These are phyloP conservation scores for Chenopodium album DNA, from an alignment of 148 eudicot species.

Conservation along the genomic window DNA sequence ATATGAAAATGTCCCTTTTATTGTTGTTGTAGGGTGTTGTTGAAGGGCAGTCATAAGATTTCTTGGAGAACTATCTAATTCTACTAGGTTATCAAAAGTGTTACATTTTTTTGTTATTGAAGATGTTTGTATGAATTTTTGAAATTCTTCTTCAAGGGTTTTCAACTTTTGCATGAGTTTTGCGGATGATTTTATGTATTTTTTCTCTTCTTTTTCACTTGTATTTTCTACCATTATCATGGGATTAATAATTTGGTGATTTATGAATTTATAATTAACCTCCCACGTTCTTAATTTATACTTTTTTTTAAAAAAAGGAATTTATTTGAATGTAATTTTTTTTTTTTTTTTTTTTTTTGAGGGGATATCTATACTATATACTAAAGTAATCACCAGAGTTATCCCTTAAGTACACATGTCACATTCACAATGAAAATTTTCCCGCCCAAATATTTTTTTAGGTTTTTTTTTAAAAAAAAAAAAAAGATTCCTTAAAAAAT, in stretches of 20 bases:
- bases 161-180: conserved; percentile 16
- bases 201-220: conserved; percentile 12
- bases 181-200: conserved; percentile 9
- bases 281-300: neutral
- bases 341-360: too few species aligned
- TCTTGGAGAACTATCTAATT: conserved; percentile 10
- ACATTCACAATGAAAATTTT: too few species aligned
- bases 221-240: conserved; percentile 20
- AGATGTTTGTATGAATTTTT: conserved; percentile 23
- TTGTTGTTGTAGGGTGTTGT: neutral
- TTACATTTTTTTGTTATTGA: neutral
- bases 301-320: neutral
- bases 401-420: too few species aligned
- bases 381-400: too few species aligned
- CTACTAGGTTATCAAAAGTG: neutral
- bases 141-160: conserved; percentile 28
- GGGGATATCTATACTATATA: too few species aligned
- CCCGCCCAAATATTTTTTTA: too few species aligned
- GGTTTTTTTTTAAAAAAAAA: too few species aligned
- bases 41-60: conserved; percentile 10
- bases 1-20: neutral
- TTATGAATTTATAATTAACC: neutral
- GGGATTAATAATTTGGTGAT: neutral
- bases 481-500: too few species aligned
- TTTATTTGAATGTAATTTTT: neutral